Evolutionary conservation across 441 rosid species (phyloP).

Genomic region (Theobroma grandiflorum): DNA sequence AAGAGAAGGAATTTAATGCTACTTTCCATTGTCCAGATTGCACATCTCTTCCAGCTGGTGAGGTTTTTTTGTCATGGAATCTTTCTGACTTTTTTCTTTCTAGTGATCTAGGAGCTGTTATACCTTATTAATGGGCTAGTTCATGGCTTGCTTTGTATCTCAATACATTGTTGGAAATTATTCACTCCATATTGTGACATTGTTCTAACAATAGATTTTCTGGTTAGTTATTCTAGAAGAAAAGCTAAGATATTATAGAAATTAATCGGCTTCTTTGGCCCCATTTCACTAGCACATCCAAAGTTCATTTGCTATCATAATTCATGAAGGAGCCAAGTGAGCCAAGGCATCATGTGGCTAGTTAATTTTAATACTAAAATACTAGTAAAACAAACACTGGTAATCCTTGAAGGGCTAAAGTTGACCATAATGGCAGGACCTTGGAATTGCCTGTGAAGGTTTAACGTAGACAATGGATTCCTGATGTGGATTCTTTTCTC

Average conservation of each 20-base stretch:
- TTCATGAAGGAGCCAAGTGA: not conserved
- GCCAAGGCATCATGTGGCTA: not conserved
- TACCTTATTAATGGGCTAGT: not conserved
- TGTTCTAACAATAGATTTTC: conserved; percentile 3
- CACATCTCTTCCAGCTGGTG: conserved; percentile 47
- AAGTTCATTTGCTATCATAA: conserved; percentile 3
- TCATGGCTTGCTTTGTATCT: not conserved
- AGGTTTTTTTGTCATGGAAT: conserved; percentile 29
- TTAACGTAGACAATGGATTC: not conserved
- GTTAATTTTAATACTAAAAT: not conserved
- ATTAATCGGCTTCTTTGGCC: not conserved
- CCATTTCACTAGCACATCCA: not conserved
- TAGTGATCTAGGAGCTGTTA: not conserved
- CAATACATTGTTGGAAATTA: not conserved
- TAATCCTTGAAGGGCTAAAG: conserved; percentile 1
- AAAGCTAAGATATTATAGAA: not conserved
- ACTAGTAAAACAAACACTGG: not conserved
- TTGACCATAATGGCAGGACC: not conserved
- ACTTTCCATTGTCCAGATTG: conserved; percentile 74
- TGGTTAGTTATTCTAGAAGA: not conserved
- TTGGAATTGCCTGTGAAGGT: conserved; percentile 4
- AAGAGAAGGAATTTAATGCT: conserved; percentile 65
- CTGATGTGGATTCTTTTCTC: not conserved
- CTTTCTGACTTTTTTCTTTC: not conserved
- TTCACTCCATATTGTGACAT: not conserved